Conservation (phyloP, 1,284 basidiomycete species). For the Malassezia sympodialis region DNA sequence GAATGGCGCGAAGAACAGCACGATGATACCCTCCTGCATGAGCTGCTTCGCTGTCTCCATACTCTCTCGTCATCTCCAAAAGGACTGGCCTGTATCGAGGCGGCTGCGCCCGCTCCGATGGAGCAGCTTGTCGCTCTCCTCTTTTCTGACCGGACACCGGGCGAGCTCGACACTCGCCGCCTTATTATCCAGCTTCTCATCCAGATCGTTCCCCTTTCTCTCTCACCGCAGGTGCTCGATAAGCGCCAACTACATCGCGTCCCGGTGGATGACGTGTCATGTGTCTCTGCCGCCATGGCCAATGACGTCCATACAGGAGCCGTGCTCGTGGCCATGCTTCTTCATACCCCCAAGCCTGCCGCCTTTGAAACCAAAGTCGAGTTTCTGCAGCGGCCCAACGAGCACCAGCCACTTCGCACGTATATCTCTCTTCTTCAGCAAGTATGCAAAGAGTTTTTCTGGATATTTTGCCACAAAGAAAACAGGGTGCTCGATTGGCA, state of each 20-base stretch:
- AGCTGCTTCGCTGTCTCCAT: slow-evolving; percentile 84
- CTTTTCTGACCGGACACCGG: slow-evolving; percentile 94
- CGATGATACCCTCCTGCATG: slow-evolving; percentile 85
- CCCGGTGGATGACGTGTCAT: background rate
- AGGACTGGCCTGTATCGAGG: slow-evolving; percentile 60
- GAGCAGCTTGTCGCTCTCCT: slow-evolving; percentile 68
- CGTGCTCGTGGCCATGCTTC: slow-evolving; percentile 27
- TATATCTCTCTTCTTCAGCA: slow-evolving; percentile 81
- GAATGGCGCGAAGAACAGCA: slow-evolving; percentile 99
- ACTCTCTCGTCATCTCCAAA: slow-evolving; percentile 80
- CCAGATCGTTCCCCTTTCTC: slow-evolving; percentile 48
- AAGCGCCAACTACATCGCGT: background rate
- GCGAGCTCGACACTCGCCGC: slow-evolving; percentile 77
- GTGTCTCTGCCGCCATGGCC: background rate
- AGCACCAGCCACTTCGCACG: slow-evolving; percentile 74
- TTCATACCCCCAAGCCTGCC: slow-evolving; percentile 30
- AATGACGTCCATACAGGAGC: background rate
- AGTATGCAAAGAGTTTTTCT: slow-evolving; percentile 89
- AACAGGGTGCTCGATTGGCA: slow-evolving; percentile 77
- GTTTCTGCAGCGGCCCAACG: slow-evolving; percentile 75
- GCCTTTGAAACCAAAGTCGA: slow-evolving; percentile 50
- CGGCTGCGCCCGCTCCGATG: slow-evolving; percentile 74
- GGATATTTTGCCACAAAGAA: slow-evolving; percentile 89
- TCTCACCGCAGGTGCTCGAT: background rate
- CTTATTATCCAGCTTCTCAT: slow-evolving; percentile 70